Percentiles rank a stretch among this genome's conserved stretches.
Evolutionary conservation across 2,329 filamentous ascomycete genomes (phyloP).

Genomic region (Tolypocladium ophioglossoides): DNA sequence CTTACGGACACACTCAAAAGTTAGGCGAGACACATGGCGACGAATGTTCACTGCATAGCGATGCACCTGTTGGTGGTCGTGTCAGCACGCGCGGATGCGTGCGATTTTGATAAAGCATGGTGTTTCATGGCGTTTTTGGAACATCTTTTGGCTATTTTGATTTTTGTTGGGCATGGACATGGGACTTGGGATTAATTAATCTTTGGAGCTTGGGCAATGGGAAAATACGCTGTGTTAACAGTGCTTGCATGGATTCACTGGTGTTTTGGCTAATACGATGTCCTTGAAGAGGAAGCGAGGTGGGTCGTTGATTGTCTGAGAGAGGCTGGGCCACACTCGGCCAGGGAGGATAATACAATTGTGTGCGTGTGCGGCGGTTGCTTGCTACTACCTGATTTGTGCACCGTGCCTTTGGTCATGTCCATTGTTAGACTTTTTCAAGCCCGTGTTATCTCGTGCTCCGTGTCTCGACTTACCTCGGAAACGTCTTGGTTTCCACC

Average conservation of each 20-base stretch:
- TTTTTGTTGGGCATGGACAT: background rate
- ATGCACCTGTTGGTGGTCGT: background rate
- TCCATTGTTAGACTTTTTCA: background rate
- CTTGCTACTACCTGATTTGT: background rate
- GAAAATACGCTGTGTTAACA: background rate
- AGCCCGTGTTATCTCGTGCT: background rate
- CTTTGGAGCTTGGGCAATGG: background rate
- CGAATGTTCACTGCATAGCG: background rate
- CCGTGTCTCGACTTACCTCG: background rate
- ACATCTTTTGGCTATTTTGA: background rate
- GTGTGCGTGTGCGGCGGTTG: background rate
- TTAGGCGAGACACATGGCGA: conserved; percentile 5
- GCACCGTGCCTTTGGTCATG: background rate
- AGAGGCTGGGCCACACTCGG: background rate
- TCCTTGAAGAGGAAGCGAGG: background rate
- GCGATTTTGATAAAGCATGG: conserved; percentile 1
- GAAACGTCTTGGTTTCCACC: background rate
- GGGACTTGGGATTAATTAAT: background rate
- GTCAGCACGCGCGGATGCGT: background rate
- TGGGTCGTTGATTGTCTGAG: background rate
- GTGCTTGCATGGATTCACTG: background rate
- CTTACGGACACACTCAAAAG: conserved; percentile 5
- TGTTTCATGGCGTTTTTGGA: conserved; percentile 1
- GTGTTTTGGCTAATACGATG: background rate
- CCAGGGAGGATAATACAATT: background rate